Conservation (phyloP, 2,329 filamentous ascomycete genomes). For the Fusarium sambucinum region DNA sequence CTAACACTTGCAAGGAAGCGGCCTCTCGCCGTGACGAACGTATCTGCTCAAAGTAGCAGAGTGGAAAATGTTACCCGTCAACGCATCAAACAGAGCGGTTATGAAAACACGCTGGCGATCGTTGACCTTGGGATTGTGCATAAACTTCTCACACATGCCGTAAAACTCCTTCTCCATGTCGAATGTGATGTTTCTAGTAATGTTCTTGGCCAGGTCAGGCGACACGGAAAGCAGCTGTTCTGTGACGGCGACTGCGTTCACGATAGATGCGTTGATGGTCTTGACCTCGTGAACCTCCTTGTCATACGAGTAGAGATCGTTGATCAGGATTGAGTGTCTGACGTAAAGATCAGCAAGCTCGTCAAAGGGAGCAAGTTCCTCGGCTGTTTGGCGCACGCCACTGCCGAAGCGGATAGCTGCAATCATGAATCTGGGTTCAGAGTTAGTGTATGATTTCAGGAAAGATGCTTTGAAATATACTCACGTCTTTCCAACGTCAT, state of each 20-base stretch:
- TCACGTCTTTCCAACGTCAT: conserved; percentile 17
- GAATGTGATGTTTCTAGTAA: conserved; percentile 4
- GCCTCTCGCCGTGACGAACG: conserved; percentile 2
- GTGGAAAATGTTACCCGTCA: conserved; percentile 18
- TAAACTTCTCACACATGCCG: conserved; percentile 13
- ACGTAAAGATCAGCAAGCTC: conserved; percentile 22
- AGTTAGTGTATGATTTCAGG: background rate
- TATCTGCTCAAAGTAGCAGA: conserved; percentile 31
- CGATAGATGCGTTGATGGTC: conserved; percentile 5
- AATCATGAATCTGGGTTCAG: conserved; percentile 4
- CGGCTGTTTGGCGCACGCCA: conserved; percentile 2
- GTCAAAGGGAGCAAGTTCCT: conserved; percentile 13
- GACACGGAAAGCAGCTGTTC: conserved; percentile 12
- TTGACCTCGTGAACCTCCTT: conserved; percentile 25
- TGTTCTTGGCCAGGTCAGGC: conserved; percentile 7
- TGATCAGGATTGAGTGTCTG: conserved; percentile 11
- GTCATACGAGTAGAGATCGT: conserved; percentile 30
- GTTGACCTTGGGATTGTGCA: background rate
- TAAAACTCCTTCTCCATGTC: conserved; percentile 31
- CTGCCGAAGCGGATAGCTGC: conserved; percentile 24
- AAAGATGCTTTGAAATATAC: rapidly evolving
- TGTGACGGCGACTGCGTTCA: conserved; percentile 20
- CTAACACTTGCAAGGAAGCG: conserved; percentile 5
- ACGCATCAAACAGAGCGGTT: conserved; percentile 10
- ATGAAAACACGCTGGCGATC: conserved; percentile 9